A percentile compares a stretch with the other conserved stretches of the same genome.
These are phyloP conservation scores for Mallotus japonicus DNA, from an alignment of 441 rosid genomes.

Conservation along the genomic window DNA sequence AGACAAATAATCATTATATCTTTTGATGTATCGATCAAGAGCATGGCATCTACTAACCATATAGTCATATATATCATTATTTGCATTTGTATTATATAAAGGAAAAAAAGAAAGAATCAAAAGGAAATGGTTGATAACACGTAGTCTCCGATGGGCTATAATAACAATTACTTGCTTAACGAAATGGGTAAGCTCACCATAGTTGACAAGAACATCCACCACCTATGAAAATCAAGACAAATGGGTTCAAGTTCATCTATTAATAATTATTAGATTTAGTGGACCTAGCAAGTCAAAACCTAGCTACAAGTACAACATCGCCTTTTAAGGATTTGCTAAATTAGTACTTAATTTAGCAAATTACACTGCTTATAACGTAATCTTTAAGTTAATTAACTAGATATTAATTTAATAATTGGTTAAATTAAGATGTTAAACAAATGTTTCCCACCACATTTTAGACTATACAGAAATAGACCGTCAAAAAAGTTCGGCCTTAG, in stretches of 20 bases:
- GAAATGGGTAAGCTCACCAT: constrained; percentile 14
- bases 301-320: neutral
- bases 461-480: no score
- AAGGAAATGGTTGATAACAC: neutral
- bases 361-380: no score
- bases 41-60: no score
- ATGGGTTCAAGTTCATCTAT: constrained; percentile 4
- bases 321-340: neutral
- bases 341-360: neutral
- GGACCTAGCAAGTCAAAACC: constrained; percentile 17
- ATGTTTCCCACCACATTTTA: no score
- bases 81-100: neutral
- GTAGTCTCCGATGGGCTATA: neutral
- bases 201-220: constrained; percentile 23
- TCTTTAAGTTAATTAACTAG: no score
- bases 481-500: no score
- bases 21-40: no score
- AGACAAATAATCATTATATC: no score
- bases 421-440: no score
- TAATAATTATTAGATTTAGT: constrained; percentile 9
- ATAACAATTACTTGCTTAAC: neutral
- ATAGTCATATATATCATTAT: no score
- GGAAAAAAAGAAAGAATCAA: neutral
- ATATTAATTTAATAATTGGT: no score
- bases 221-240: constrained; percentile 2